Evolutionary conservation across 805 yeast genomes (phyloP).

Genomic region (Monosporozyma yasuniensis): DNA sequence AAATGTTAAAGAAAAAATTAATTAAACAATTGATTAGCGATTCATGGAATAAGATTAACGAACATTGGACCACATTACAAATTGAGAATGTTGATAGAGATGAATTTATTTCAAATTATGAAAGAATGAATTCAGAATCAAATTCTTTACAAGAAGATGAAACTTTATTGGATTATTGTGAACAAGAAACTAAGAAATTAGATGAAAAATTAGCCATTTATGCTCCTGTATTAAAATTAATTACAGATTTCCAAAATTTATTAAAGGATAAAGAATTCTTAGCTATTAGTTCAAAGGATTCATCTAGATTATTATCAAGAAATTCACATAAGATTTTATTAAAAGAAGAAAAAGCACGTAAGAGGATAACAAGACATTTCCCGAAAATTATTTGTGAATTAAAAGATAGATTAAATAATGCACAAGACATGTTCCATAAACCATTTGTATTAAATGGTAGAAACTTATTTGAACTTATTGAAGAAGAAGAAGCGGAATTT

Average conservation of each 20-base stretch:
- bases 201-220: slow-evolving; percentile 41
- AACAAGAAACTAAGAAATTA: slow-evolving; percentile 47
- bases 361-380: slow-evolving; percentile 52
- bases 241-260: slow-evolving; percentile 47
- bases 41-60: slow-evolving; percentile 49
- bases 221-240: slow-evolving; percentile 47
- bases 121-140: slow-evolving; percentile 8
- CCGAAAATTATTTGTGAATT: slow-evolving; percentile 55
- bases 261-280: slow-evolving; percentile 53
- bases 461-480: slow-evolving; percentile 22
- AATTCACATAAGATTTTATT: slow-evolving; percentile 71
- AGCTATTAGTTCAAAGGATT: slow-evolving; percentile 64
- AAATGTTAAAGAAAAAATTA: slow-evolving; percentile 49
- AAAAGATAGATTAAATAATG: slow-evolving; percentile 38
- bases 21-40: slow-evolving; percentile 62
- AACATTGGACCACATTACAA: slow-evolving; percentile 54
- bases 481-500: slow-evolving; percentile 27
- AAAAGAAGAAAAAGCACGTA: slow-evolving; percentile 71
- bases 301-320: slow-evolving; percentile 66
- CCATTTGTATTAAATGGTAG: slow-evolving; percentile 28
- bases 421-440: slow-evolving; percentile 36
- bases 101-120: slow-evolving; percentile 35
- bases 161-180: slow-evolving; percentile 51
- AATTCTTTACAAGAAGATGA: slow-evolving; percentile 43
- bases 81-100: slow-evolving; percentile 44